Base-by-base conservation (phyloP, 768 basidiomycete species). In the Boletus fagicola region DNA sequence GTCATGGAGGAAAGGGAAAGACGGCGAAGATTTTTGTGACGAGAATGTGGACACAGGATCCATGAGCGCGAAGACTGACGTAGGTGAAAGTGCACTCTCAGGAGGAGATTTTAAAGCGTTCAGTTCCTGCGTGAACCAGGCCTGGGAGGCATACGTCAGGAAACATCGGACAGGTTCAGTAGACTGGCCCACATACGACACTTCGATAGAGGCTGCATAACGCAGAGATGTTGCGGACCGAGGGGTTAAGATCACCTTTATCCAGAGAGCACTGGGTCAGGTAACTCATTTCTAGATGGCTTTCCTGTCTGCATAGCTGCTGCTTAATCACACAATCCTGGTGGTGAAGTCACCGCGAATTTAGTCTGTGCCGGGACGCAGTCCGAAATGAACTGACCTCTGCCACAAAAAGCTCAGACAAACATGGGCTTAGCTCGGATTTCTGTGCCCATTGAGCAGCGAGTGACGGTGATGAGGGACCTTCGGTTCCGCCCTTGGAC, bases 391-490 rank as follows among this genome's bases (percentile, higher is more conserved):
- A 51, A 75, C 84, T 58, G 57, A 89, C 90, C 49, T 78, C 64
- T 11, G 77, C 74, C 11, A 68, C 71, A 57, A 83, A 75, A 44
- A 96, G 72, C 62, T 90, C 92, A 8, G 81, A 78, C 45, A 95
- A 68, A 68, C 89, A 90, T 22, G 83, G 77, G 45, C 80, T 83
- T n/a, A 97, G 68, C 58, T 98, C 94, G 9, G 86, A 80, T 50
- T 79, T 80, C 68, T 96, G 94, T 1, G 93, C 90, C 94, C 93
- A 97, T 48, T 87, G 79, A 48, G 89, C 83, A 54, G 86, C 78
- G 47, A 87, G 67, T n/a, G 82, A 76, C 24, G 89, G 62, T 47
- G 76, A 72, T 30, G 59, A 51, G 51, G 81, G 69, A 56, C 83
- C 83, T 36, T 71, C 71, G 16, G 65, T 42, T 18, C 73, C 76